Evolutionary conservation across 139 green algal species (phyloP).

Genomic region (Picochlorum sp.): DNA sequence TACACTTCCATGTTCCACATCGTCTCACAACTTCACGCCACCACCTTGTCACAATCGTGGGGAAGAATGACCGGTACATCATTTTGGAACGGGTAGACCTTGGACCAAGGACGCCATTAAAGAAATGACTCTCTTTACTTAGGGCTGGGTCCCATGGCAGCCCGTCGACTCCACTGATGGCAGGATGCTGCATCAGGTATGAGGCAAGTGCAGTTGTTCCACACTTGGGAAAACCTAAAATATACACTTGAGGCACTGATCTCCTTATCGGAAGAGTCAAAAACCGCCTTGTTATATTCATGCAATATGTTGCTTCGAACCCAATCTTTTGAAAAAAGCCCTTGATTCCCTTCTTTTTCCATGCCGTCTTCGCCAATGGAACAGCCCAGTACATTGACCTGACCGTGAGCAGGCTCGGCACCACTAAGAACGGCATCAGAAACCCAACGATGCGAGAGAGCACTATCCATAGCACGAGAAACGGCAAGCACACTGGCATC

Average conservation of each 20-base stretch:
- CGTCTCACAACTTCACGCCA: constrained; percentile 20
- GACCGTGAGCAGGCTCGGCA: constrained; percentile 19
- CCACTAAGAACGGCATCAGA: constrained; percentile 13
- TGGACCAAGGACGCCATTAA: constrained; percentile 51
- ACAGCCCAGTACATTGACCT: constrained; percentile 50
- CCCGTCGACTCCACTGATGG: constrained; percentile 42
- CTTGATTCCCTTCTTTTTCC: constrained; percentile 13
- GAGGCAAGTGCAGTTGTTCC: constrained; percentile 68
- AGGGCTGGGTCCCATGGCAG: constrained; percentile 58
- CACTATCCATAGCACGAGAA: constrained; percentile 23
- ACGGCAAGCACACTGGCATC: constrained; percentile 22
- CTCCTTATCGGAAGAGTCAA: constrained; percentile 61
- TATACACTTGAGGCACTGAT: constrained; percentile 56
- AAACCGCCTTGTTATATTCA: constrained; percentile 48
- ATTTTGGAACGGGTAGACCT: constrained; percentile 6
- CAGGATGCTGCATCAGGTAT: constrained; percentile 54
- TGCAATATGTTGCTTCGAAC: constrained; percentile 56
- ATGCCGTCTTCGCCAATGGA: constrained; percentile 57
- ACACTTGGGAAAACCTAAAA: constrained; percentile 62
- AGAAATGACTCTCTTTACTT: constrained; percentile 67
- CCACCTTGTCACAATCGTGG: constrained; percentile 48
- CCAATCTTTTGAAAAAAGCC: constrained; percentile 22
- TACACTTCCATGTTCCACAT: constrained; percentile 42
- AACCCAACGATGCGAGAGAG: constrained; percentile 16
- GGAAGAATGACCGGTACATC: constrained; percentile 71